Percentiles rank a stretch among this genome's conserved stretches.
These are phyloP conservation scores for Russula lepida DNA, from an alignment of 768 basidiomycete species.

Conservation along the genomic window DNA sequence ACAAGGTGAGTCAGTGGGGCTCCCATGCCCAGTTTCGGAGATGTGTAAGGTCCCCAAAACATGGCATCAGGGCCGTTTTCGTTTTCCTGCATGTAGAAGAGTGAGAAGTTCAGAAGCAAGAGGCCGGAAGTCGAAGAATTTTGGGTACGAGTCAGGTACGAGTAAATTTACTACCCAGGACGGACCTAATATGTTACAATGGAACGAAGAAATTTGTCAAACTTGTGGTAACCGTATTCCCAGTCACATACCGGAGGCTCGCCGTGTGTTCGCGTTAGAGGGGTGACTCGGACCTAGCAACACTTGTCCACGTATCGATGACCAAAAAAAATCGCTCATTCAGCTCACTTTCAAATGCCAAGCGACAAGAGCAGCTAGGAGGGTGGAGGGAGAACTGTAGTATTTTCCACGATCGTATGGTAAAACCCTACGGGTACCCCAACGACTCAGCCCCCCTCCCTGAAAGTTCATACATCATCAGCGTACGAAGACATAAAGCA, in stretches of 20 bases:
- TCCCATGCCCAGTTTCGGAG: too few relatives aligned
- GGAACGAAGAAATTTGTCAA: too few relatives aligned
- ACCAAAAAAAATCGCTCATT: background rate
- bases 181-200: too few relatives aligned
- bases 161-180: too few relatives aligned
- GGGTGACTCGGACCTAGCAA: background rate
- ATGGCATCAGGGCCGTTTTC: too few relatives aligned
- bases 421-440: background rate
- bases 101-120: too few relatives aligned
- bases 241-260: background rate
- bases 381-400: background rate
- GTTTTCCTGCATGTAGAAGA: too few relatives aligned
- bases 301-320: background rate
- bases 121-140: too few relatives aligned
- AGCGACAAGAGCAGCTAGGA: background rate
- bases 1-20: too few relatives aligned
- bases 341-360: background rate
- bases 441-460: background rate
- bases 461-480: constrained; percentile 4
- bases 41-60: too few relatives aligned
- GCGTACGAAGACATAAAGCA: background rate
- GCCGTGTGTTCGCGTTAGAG: background rate
- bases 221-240: background rate
- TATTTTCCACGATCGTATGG: background rate
- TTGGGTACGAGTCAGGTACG: too few relatives aligned